These are phyloP conservation scores for Colletotrichum sansevieriae DNA, from an alignment of 2,329 filamentous ascomycete genomes.

Conservation along the genomic window DNA sequence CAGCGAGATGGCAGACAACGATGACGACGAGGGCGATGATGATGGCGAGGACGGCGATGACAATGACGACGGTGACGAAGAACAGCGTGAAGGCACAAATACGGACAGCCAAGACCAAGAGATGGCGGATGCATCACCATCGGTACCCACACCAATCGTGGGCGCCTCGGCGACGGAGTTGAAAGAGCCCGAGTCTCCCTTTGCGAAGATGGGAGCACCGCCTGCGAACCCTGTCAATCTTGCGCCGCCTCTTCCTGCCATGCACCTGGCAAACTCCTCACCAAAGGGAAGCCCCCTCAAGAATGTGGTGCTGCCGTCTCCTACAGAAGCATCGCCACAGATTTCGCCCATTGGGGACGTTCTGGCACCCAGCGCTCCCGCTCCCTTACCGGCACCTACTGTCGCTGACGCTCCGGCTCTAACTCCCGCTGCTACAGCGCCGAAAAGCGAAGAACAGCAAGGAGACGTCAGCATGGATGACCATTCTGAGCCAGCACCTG, in stretches of 20 bases:
- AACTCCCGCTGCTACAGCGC: not conserved
- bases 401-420: not conserved
- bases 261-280: slow-evolving; percentile 44
- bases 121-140: slow-evolving; percentile 52
- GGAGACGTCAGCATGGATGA: slow-evolving; percentile 28
- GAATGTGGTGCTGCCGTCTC: slow-evolving; percentile 63
- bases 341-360: slow-evolving; percentile 36
- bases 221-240: slow-evolving; percentile 50
- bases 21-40: slow-evolving; percentile 62
- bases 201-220: slow-evolving; percentile 15
- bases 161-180: slow-evolving; percentile 44
- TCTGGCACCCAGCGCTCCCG: slow-evolving; percentile 24
- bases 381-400: not conserved
- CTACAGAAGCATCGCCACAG: slow-evolving; percentile 53
- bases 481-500: slow-evolving; percentile 1
- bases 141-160: slow-evolving; percentile 46
- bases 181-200: slow-evolving; percentile 38
- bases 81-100: slow-evolving; percentile 57
- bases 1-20: slow-evolving; percentile 66
- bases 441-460: slow-evolving; percentile 1
- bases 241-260: slow-evolving; percentile 48
- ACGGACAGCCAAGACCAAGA: slow-evolving; percentile 42
- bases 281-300: slow-evolving; percentile 65
- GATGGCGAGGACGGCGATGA: slow-evolving; percentile 64
- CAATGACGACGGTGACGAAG: slow-evolving; percentile 60